phyloP scores from a whole-genome alignment of 2,329 filamentous ascomycete species.

The Tolypocladium ovalisporum region DNA sequence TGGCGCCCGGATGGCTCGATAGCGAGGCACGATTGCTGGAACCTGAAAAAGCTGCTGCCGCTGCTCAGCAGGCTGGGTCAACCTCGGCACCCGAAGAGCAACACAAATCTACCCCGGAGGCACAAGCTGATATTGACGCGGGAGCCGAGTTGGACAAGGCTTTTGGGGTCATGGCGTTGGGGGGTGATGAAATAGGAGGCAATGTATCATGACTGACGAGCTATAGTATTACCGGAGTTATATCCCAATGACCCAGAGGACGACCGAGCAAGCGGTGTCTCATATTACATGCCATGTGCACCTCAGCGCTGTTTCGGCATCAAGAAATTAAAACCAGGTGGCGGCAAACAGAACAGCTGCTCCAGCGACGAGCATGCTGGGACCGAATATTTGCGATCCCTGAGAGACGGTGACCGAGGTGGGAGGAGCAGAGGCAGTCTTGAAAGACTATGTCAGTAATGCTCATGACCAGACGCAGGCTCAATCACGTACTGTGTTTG shows the following conservation, averaged over 20 bases:
- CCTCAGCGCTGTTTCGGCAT: background rate
- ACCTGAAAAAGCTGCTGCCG: constrained; percentile 43
- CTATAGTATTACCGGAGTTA: background rate
- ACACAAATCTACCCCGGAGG: background rate
- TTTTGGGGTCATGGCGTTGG: constrained; percentile 38
- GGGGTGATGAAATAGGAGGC: constrained; percentile 6
- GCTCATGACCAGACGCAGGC: background rate
- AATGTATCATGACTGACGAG: background rate
- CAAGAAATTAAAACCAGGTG: constrained; percentile 8
- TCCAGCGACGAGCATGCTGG: constrained; percentile 4
- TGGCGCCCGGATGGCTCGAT: constrained; percentile 74
- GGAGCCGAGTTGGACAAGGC: constrained; percentile 47
- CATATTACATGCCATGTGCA: background rate
- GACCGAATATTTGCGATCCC: background rate
- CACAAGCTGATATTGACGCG: constrained; percentile 24
- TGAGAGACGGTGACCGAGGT: constrained; percentile 4
- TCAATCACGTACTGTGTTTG: background rate
- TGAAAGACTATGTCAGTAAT: background rate
- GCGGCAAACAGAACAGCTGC: constrained; percentile 2
- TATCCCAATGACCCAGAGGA: background rate
- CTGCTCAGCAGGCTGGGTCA: constrained; percentile 14
- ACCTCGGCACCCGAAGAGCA: constrained; percentile 11
- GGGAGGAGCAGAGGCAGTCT: constrained; percentile 1
- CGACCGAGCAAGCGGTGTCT: background rate
- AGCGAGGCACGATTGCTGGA: constrained; percentile 59